Evolutionary conservation across 2,329 filamentous ascomycete genomes (phyloP).

Genomic region (Teratosphaeria destructans): DNA sequence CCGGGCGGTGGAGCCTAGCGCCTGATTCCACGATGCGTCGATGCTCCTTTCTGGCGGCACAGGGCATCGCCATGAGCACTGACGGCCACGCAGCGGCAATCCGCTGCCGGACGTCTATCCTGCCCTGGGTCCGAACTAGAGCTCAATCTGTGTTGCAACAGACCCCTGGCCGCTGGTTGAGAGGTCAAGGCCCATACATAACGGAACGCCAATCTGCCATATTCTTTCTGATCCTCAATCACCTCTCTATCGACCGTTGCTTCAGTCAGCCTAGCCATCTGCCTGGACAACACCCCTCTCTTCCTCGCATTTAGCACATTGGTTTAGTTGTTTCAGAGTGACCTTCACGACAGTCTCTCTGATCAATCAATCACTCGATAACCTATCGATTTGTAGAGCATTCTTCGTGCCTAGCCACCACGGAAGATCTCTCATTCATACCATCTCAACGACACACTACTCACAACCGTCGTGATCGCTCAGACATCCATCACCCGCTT

Average conservation of each 20-base stretch:
- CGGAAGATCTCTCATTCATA: conserved; percentile 7
- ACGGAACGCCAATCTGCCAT: conserved; percentile 5
- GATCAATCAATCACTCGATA: conserved; percentile 1
- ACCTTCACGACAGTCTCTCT: conserved; percentile 5
- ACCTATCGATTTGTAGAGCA: conserved; percentile 1
- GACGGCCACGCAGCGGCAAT: conserved; percentile 10
- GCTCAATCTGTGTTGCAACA: conserved; percentile 10
- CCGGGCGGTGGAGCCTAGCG: conserved; percentile 15
- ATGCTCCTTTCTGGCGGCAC: conserved; percentile 15
- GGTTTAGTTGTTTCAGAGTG: not conserved
- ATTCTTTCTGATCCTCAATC: conserved; percentile 1
- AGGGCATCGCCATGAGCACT: conserved; percentile 13
- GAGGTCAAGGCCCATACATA: conserved; percentile 15
- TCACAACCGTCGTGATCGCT: not conserved
- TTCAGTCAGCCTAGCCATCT: conserved; percentile 24
- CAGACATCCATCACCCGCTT: not conserved
- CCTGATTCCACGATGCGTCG: conserved; percentile 4
- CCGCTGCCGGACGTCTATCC: conserved; percentile 12
- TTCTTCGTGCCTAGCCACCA: conserved; percentile 26
- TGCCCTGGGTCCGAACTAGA: conserved; percentile 9
- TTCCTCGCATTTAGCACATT: conserved; percentile 9
- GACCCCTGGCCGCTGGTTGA: conserved; percentile 14
- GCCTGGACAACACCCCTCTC: conserved; percentile 13
- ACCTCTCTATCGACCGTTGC: conserved; percentile 2
- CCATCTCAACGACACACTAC: not conserved